phyloP scores from a whole-genome alignment of 164 flowering plant genomes.

The Vitis rotundifolia region DNA sequence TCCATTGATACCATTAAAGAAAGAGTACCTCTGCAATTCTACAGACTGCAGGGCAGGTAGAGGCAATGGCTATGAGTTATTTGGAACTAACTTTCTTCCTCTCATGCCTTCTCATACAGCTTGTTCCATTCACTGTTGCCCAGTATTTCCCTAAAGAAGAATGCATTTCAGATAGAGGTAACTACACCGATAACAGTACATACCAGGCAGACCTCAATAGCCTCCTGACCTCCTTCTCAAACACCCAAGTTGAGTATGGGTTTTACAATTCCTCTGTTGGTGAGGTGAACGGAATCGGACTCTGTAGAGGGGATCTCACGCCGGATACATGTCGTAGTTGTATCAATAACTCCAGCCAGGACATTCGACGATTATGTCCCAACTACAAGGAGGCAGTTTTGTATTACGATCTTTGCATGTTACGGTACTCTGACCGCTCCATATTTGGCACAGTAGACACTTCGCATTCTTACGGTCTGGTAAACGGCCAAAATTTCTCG shows the following conservation, averaged over 20 bases:
- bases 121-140: background rate
- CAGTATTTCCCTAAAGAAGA: background rate
- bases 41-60: too few species aligned
- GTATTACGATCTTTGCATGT: background rate
- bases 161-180: too few species aligned
- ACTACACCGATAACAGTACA: background rate
- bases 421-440: background rate
- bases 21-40: too few species aligned
- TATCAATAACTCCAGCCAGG: background rate
- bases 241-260: background rate
- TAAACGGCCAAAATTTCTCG: background rate
- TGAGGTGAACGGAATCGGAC: background rate
- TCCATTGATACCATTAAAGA: too few species aligned
- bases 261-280: background rate
- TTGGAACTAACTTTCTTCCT: background rate
- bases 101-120: background rate
- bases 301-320: background rate
- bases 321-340: background rate
- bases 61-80: background rate
- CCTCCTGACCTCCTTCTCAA: background rate
- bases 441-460: background rate
- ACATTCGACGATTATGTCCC: background rate
- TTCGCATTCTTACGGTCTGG: background rate
- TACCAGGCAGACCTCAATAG: background rate
- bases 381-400: background rate